These are phyloP conservation scores for Exophiala oligosperma DNA, from an alignment of 2,329 filamentous ascomycete species.

Conservation along the genomic window DNA sequence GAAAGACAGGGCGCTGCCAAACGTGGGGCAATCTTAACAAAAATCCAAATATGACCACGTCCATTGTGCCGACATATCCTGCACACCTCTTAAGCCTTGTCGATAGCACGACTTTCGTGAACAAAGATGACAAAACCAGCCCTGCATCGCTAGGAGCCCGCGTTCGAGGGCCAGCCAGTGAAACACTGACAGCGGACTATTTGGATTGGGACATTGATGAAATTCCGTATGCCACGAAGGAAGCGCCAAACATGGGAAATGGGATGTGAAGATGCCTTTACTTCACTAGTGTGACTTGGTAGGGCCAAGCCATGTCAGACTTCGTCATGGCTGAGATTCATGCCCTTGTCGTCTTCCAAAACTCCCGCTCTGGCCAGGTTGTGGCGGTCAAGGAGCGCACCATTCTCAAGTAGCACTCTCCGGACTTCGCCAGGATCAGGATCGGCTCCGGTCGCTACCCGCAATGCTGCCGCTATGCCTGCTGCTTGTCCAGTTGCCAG, in stretches of 20 bases:
- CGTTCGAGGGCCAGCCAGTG: neutral
- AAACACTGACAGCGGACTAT: neutral
- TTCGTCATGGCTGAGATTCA: constrained; percentile 7
- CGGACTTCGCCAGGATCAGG: neutral
- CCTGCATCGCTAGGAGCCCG: neutral
- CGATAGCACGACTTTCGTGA: too few relatives aligned
- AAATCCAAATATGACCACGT: too few relatives aligned
- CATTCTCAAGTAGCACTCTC: constrained; percentile 1
- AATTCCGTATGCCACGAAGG: constrained; percentile 1
- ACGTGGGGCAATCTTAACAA: too few relatives aligned
- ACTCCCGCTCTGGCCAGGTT: constrained; percentile 3
- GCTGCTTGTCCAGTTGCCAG: neutral
- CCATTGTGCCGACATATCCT: too few relatives aligned
- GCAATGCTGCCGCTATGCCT: neutral
- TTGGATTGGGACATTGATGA: constrained; percentile 12
- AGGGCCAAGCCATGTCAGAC: neutral
- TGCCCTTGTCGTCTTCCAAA: constrained; percentile 4
- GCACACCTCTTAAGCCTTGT: too few relatives aligned
- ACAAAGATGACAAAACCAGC: too few relatives aligned
- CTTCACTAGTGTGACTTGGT: neutral
- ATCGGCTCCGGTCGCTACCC: neutral
- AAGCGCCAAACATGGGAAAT: constrained; percentile 6
- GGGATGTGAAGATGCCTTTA: constrained; percentile 1
- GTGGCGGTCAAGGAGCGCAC: constrained; percentile 4
- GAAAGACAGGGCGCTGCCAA: too few relatives aligned